A percentile compares a stretch with the other conserved stretches of the same genome.
Conservation (phyloP, 768 basidiomycete genomes). For the Inosperma sp. region DNA sequence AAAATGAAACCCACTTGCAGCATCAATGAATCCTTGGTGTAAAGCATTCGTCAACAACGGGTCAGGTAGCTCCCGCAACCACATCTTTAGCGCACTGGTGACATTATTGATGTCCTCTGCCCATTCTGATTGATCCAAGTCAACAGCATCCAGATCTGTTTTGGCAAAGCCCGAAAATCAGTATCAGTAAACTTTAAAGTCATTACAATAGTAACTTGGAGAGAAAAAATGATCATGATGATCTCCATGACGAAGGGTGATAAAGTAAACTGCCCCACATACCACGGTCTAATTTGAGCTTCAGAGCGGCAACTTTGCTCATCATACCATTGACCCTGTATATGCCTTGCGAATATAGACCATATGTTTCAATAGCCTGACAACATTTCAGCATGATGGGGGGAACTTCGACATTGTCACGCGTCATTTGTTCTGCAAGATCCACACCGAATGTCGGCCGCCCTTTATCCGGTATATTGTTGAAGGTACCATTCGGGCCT, state of each 20-base stretch:
- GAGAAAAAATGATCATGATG: not conserved
- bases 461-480: conserved; percentile 43
- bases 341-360: conserved; percentile 79
- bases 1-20: conserved; percentile 67
- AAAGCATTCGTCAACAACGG: conserved; percentile 80
- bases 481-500: not conserved
- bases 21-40: conserved; percentile 93
- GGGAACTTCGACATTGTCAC: conserved; percentile 89
- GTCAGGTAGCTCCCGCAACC: conserved; percentile 94
- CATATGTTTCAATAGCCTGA: conserved; percentile 87
- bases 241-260: not conserved
- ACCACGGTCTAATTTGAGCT: conserved; percentile 85
- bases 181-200: not conserved
- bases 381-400: conserved; percentile 84
- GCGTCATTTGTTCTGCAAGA: conserved; percentile 86
- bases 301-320: conserved; percentile 78
- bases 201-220: not conserved
- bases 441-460: conserved; percentile 91
- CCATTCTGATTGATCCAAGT: conserved; percentile 88
- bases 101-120: conserved; percentile 93
- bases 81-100: conserved; percentile 90
- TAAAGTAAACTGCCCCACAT: conserved; percentile 1
- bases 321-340: conserved; percentile 92
- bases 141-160: conserved; percentile 76
- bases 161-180: not conserved